Base-by-base conservation (phyloP, 371 early-diverging fungal species). In the Cladochytrium tenue region DNA sequence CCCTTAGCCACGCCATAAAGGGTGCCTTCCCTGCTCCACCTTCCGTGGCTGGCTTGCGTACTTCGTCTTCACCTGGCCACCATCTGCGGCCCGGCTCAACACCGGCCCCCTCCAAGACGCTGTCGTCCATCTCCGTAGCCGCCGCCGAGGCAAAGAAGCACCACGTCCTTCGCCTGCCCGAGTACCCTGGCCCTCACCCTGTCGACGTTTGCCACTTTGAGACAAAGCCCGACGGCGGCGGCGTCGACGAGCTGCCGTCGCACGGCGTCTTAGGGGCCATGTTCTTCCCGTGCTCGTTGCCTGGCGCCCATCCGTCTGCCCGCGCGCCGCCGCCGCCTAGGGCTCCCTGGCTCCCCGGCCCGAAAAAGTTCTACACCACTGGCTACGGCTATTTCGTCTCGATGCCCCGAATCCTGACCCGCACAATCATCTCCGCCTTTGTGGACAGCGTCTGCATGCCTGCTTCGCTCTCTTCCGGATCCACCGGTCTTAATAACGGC, bases 241-340 rank as follows among this genome's bases (percentile, higher is more conserved):
- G 51, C 7, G 1, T 25, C 53, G 23, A 43, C 30, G 7, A 31
- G 31, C 33, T n/a, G n/a, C n/a, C n/a, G n/a, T n/a, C n/a, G n/a
- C 36, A 53, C 32, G 64, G 64, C 3, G 33, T 63, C 5, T 13
- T 63, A 5, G 64, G 56, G 13, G 28, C 56, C 36, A 31, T 63
- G 20, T 63, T 63, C 35, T 63, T 56, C 56, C 64, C 64, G 43
- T 43, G 43, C 43, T 43, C 43, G 13, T 43, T 43, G 13, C 20
- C 13, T 20, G 7, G 20, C 43, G 7, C 43, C 7, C 43, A 43
- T 7, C 43, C 13, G 13, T 43, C 20, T 7, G 20, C 20, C 43
- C 7, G 43, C 43, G 13, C 43, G 20, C 7, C 43, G 43, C 13
- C 43, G 7, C 43, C 43, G 7, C 43, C 13, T 13, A 7, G 43